Conservation (phyloP, 106 monocot genomes). For the Dactylorhiza incarnata region DNA sequence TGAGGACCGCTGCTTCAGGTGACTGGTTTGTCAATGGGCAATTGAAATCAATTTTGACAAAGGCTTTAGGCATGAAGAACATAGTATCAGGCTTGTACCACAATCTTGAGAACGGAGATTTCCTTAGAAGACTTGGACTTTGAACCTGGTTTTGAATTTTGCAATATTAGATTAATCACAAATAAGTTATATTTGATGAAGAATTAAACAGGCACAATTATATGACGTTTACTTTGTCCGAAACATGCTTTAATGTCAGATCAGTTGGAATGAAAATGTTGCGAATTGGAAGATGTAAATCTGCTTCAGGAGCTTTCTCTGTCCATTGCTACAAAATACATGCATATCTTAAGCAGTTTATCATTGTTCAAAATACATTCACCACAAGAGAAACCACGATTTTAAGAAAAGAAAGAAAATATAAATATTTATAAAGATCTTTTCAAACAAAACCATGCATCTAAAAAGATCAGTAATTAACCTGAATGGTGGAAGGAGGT, state of each 20-base stretch:
- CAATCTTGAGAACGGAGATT: constrained; percentile 65
- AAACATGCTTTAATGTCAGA: constrained; percentile 43
- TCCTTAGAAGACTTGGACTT: constrained; percentile 56
- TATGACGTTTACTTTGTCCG: constrained; percentile 43
- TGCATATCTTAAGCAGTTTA: background rate
- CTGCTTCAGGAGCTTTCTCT: constrained; percentile 52
- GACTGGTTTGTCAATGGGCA: constrained; percentile 72
- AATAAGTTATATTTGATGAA: background rate
- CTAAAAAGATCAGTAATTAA: constrained; percentile 12
- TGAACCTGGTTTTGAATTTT: constrained; percentile 35
- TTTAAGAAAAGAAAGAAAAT: background rate
- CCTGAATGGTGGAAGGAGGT: constrained; percentile 50
- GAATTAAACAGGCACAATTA: background rate
- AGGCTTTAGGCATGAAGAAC: constrained; percentile 82
- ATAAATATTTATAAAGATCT: background rate
- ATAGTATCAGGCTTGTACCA: constrained; percentile 91
- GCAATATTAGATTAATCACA: constrained; percentile 12
- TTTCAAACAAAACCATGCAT: background rate
- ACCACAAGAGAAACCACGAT: constrained; percentile 5
- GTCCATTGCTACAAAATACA: constrained; percentile 68
- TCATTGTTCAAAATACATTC: background rate
- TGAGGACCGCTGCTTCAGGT: constrained; percentile 80
- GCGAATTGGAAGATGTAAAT: constrained; percentile 66
- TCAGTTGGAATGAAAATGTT: constrained; percentile 87
- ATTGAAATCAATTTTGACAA: constrained; percentile 69